Evolutionary conservation across 208 protist genomes (phyloP), one percentile per base, ranked within the genome.

Genomic region (Wallacemonas sp.): DNA sequence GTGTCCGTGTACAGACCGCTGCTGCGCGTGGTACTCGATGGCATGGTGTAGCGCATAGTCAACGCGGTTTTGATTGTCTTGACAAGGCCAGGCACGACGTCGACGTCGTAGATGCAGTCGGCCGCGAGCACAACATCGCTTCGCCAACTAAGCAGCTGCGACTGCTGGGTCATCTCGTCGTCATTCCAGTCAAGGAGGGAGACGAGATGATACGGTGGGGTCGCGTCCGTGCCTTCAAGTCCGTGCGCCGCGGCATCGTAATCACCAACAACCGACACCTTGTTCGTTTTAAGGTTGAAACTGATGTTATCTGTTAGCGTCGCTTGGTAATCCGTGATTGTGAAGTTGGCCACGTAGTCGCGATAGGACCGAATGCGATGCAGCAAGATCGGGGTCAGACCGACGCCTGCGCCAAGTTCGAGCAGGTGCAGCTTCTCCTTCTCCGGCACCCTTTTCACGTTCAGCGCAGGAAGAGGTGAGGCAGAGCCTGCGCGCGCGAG

Each of bases 101-200:
- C 58, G 4, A 80, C 78, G 26, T 92, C 89, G 68, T 95, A 95
- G 56, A 95, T 81, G 63, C 85, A 92, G 73, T 95, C 89, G 9
- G 89, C 85, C 4, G 84, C 86, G 17, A 95, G 62, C 26, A 84
- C 66, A 11, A 95, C 60, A 54, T 92, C 80, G 27, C 69, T 73
- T n/a, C 51, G 51, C 71, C 73, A 80, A 19, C 78, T 66, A 31
- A 67, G 54, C 27, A 94, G 33, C 31, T 82, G 62, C 17, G 59
- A 47, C 27, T 58, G 51, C 45, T 72, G 62, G 30, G 80, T 84
- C 24, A 65, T 42, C 8, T 66, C 69, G 22, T 72, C 58, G 14
- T 88, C 68, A 51, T 28, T 75, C 89, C 89, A 95, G 66, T 91
- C 86, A 27, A 95, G 68, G 17, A 82, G 53, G 22, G 74, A 68